Evolutionary conservation across 345 rosid genomes (phyloP), one percentile per base, ranked within the genome.

Genomic region (Camelina neglecta): DNA sequence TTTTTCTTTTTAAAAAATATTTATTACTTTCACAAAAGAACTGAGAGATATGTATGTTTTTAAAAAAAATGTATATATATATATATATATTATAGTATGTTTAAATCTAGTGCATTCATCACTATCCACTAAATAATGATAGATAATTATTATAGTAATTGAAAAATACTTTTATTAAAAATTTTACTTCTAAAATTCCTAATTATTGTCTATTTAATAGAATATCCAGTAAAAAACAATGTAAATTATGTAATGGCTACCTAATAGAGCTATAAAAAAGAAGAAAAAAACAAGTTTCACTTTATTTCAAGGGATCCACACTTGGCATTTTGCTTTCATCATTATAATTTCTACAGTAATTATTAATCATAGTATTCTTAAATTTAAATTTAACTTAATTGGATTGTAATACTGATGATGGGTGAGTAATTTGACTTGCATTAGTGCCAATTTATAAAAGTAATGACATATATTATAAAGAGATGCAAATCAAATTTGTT

Each of bases 241-340:
- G 26, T 24, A 2, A 24, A 24, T 24, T 24, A 24, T 24, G 31
- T 29, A 13, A 54, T 24, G 24, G 35, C n/a, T 54, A 24, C 3
- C 24, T 24, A 18, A 18, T 18, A 54, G 59, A 21, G 24, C 11
- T 49, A 49, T 3, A 3, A 3, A 20, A 10, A 8, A 20, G 0
- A 20, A 20, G 11, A 29, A 56, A 54, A 56, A 54, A 29, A 13
- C 2, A 56, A 56, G 62, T 8, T 33, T 33, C 62, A 58, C 13
- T 58, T 33, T 58, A 58, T 58, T 31, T 31, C 42, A 31, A 7
- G 39, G 21, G 20, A 58, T 8, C 62, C 62, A 58, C 62, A 33
- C 42, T 58, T 31, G 23, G 7, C 21, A 57, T 7, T 57, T 56
- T 29, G 21, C 21, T 57, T 57, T 57, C 60, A 29, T 57, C 11